Evolutionary conservation across 805 yeast genomes (phyloP), one percentile per base, ranked within the genome.

Genomic region (Zygosaccharomyces kombuchaensis): DNA sequence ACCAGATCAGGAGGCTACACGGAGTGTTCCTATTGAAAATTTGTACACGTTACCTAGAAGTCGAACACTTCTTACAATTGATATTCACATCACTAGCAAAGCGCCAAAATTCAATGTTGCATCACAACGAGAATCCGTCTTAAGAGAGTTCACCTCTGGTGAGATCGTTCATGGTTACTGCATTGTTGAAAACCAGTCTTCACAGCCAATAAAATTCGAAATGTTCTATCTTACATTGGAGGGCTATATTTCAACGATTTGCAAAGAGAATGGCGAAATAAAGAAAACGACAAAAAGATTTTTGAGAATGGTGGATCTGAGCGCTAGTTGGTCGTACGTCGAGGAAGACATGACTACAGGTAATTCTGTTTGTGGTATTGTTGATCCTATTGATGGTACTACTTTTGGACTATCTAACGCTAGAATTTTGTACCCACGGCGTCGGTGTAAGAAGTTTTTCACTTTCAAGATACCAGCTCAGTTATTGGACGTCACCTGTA

Each of bases 201-300:
- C 58, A 1, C 51, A 62, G 13, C 65, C 71, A 0, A 67, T 80
- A n/a, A 73, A 75, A 6, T 81, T 80, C 55, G 82, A 80, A 49
- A 77, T 78, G 78, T 73, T 79, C 50, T 70, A 77, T 44, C 75
- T 80, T 6, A 68, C 80, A 1, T 66, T 81, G 26, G 85, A 80
- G 55, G 85, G 84, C 1, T 63, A 59, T 13, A 57, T 66, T 21
- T 66, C 70, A 4, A 45, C 63, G 0, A 43, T 48, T 21, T 60
- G 61, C 34, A 37, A 38, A 7, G 34, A 40, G 4, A 39, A 35
- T 22, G 46, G 48, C 16, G 10, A 13, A 19, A 37, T 4, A 31
- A 58, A 57, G 34, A 51, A 52, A 40, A 52, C 57, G 1, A 56
- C 53, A 10, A 63, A 62, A 36, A 67, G 66, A 22, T 71, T 77